Base-by-base conservation (phyloP, 1,284 basidiomycete genomes). In the Omphalotus olearius region DNA sequence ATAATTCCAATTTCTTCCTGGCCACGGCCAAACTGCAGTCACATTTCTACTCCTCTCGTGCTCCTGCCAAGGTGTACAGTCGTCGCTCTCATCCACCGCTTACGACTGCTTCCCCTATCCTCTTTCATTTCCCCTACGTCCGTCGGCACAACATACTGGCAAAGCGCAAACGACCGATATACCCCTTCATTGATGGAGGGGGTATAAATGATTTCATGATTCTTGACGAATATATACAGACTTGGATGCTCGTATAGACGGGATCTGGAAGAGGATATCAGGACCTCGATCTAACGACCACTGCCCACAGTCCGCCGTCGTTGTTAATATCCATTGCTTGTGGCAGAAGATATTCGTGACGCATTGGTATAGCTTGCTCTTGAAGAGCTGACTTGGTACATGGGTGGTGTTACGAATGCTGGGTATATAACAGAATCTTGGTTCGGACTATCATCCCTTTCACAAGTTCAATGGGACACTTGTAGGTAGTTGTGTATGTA, bases 401-500 rank as follows among this genome's bases (percentile, higher is more conserved):
- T 47, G 33, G 20, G 26, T 26, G n/a, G 25, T n/a, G 20, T 17
- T 17, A 45, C 43, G 30, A n/a, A 11, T 45, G 30, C 43, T n/a
- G 43, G 43, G 13, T 42, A 42, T 51, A 37, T 39, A 33, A 26
- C 20, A 35, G 35, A 39, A 40, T 39, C 43, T 51, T 46, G 50
- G 40, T 47, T 47, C 20, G 40, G 45, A 47, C 45, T 43, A 35
- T 10, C 42, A 43, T 47, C 45, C 40, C 30, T 33, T 46, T 45
- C 47, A 47, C 45, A 45, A 47, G 45, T 35, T 46, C 28, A 16
- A 44, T 26, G 26, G 13, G 45, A 47, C 51, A 42, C 42, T 43
- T 52, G 39, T 52, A 42, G 25, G 28, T 42, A 52, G 44, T 46
- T 46, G 38, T 47, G 50, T 52, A 46, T 47, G 39, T 52, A 52